These are phyloP conservation scores for Parmelia sp. DNA, from an alignment of 495 filamentous ascomycete species.

Conservation along the genomic window DNA sequence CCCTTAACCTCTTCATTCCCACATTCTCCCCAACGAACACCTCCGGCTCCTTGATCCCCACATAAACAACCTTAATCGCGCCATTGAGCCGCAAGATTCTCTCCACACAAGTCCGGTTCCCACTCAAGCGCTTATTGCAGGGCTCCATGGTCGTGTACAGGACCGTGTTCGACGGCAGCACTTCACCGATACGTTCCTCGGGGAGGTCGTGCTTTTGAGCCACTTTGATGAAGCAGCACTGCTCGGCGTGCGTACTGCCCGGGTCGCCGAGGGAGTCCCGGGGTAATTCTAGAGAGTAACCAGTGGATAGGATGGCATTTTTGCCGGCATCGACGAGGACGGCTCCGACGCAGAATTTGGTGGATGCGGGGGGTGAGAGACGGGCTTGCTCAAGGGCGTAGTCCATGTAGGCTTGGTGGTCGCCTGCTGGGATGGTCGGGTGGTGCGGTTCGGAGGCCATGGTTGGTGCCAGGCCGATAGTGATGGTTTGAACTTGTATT, in stretches of 20 bases:
- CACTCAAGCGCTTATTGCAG: slow-evolving; percentile 33
- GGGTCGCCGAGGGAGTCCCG: slow-evolving; percentile 33
- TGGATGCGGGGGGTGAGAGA: slow-evolving; percentile 30
- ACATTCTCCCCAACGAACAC: slow-evolving; percentile 30
- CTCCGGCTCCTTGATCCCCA: slow-evolving; percentile 33
- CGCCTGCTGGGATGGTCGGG: slow-evolving; percentile 25
- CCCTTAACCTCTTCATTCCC: slow-evolving; percentile 26
- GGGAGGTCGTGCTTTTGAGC: slow-evolving; percentile 35
- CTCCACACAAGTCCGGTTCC: slow-evolving; percentile 30
- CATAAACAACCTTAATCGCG: slow-evolving; percentile 31
- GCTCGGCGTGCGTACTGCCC: slow-evolving; percentile 35
- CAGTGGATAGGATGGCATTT: slow-evolving; percentile 29
- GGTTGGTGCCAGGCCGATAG: not conserved
- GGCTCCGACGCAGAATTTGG: slow-evolving; percentile 35
- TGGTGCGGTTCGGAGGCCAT: slow-evolving; percentile 12
- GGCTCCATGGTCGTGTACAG: slow-evolving; percentile 38
- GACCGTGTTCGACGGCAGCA: slow-evolving; percentile 35
- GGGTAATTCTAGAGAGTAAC: slow-evolving; percentile 34
- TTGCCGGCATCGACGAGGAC: slow-evolving; percentile 29
- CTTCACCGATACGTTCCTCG: slow-evolving; percentile 35
- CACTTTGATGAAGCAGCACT: slow-evolving; percentile 46
- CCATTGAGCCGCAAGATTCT: slow-evolving; percentile 30
- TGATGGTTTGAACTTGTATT: not conserved
- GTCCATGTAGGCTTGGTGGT: slow-evolving; percentile 32
- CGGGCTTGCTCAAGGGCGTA: slow-evolving; percentile 27